These are phyloP conservation scores for Diddensiella santjacobensis DNA, from an alignment of 805 yeast species.

Conservation along the genomic window DNA sequence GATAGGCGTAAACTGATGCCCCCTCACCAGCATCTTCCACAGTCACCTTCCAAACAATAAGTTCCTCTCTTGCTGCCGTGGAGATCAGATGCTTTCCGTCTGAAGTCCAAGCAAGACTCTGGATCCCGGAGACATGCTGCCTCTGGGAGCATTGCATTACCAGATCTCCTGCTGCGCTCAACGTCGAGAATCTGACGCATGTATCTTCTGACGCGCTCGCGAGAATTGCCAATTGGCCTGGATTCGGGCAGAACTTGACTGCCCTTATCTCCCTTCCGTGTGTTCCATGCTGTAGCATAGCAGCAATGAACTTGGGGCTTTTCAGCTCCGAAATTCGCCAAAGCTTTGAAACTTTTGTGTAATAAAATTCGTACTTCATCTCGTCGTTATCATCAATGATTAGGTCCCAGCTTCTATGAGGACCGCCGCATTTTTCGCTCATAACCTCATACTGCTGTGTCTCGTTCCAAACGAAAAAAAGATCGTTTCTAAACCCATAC, in stretches of 20 bases:
- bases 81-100: constrained; percentile 44
- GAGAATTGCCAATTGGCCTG: constrained; percentile 36
- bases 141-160: constrained; percentile 53
- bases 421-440: constrained; percentile 81
- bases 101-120: constrained; percentile 53
- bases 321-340: constrained; percentile 40
- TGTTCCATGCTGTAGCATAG: constrained; percentile 53
- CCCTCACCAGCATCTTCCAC: constrained; percentile 39
- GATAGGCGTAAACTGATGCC: constrained; percentile 29
- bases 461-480: constrained; percentile 80
- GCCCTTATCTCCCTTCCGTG: constrained; percentile 93
- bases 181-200: constrained; percentile 54
- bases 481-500: constrained; percentile 79
- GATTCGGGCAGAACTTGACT: constrained; percentile 46
- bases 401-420: constrained; percentile 80
- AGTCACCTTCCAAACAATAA: constrained; percentile 69
- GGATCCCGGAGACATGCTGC: constrained; percentile 86
- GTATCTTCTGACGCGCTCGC: constrained; percentile 91
- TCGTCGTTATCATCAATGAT: constrained; percentile 21
- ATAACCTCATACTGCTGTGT: constrained; percentile 65
- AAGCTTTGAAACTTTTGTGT: constrained; percentile 50
- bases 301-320: constrained; percentile 13
- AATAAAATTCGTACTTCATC: constrained; percentile 45
- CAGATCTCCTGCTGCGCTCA: constrained; percentile 41
- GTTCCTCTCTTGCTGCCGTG: constrained; percentile 74